Evolutionary conservation across 2,329 filamentous ascomycete species (phyloP).

Genomic region (Cercospora sojina): DNA sequence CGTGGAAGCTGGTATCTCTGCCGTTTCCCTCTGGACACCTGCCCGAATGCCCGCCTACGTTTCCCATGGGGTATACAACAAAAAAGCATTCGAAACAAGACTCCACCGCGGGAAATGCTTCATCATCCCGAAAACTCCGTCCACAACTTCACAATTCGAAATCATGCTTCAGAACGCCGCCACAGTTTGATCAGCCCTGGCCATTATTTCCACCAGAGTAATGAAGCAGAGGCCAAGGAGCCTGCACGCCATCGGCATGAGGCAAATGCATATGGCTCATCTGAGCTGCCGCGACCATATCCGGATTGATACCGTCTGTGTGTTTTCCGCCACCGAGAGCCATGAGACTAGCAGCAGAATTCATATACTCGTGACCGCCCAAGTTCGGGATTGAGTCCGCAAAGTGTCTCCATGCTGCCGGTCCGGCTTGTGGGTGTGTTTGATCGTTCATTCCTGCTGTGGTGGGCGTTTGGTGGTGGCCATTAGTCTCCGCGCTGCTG

Average conservation of each 20-base stretch:
- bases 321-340: constrained; percentile 19
- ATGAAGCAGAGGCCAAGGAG: constrained; percentile 28
- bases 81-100: background rate
- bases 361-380: constrained; percentile 22
- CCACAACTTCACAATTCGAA: background rate
- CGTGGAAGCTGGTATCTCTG: background rate
- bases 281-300: constrained; percentile 18
- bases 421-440: constrained; percentile 25
- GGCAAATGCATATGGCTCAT: constrained; percentile 30
- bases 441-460: constrained; percentile 20
- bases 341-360: constrained; percentile 20
- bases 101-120: background rate
- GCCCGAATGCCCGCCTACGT: background rate
- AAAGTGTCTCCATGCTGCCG: constrained; percentile 37
- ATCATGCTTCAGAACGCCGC: background rate
- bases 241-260: constrained; percentile 20
- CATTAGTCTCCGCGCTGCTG: constrained; percentile 15
- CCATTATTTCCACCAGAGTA: background rate
- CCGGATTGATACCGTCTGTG: constrained; percentile 12
- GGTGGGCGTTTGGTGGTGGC: constrained; percentile 16
- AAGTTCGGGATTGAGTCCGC: constrained; percentile 31
- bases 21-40: background rate
- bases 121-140: background rate
- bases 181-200: background rate
- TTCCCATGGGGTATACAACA: background rate